Conservation (phyloP, 352 stramenopile genomes). For the Phytophthora idaei region DNA sequence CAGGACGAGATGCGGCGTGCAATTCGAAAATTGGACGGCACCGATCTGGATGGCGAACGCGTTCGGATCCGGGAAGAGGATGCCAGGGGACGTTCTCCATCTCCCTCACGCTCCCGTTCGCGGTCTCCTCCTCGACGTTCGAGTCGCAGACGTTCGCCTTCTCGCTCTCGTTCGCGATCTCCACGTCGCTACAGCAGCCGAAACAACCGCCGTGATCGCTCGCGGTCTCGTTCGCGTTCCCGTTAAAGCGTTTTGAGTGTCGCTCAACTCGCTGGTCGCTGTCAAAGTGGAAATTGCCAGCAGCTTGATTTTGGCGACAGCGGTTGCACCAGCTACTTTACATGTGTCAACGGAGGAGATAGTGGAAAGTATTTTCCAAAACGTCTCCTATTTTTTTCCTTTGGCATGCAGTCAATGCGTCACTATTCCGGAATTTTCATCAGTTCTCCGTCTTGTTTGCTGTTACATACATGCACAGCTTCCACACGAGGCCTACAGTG, state of each 20-base stretch:
- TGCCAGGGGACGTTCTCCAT: conserved; percentile 9
- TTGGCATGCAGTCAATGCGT: conserved; percentile 12
- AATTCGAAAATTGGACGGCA: conserved; percentile 56
- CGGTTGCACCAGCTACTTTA: too few species aligned
- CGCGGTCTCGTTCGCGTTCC: conserved; percentile 34
- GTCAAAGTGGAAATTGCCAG: conserved; percentile 6
- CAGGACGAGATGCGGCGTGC: conserved; percentile 60
- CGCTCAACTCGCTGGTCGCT: conserved; percentile 2
- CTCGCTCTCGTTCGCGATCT: conserved; percentile 31
- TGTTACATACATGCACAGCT: too few species aligned
- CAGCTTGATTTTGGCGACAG: conserved; percentile 24
- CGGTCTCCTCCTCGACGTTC: conserved; percentile 34
- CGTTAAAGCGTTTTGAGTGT: conserved; percentile 27
- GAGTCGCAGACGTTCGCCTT: conserved; percentile 40
- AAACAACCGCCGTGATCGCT: conserved; percentile 24
- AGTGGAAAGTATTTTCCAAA: neutral
- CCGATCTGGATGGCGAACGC: conserved; percentile 51
- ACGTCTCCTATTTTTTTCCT: conserved; percentile 14
- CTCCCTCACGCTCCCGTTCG: conserved; percentile 28
- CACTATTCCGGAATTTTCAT: neutral
- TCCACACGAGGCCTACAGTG: too few species aligned
- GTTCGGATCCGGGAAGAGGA: conserved; percentile 50
- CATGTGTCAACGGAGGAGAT: too few species aligned
- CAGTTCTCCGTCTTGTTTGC: too few species aligned
- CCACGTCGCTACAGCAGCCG: conserved; percentile 35